phyloP scores from a whole-genome alignment of 257 asterid genomes.

The Cynanchum wilfordii region DNA sequence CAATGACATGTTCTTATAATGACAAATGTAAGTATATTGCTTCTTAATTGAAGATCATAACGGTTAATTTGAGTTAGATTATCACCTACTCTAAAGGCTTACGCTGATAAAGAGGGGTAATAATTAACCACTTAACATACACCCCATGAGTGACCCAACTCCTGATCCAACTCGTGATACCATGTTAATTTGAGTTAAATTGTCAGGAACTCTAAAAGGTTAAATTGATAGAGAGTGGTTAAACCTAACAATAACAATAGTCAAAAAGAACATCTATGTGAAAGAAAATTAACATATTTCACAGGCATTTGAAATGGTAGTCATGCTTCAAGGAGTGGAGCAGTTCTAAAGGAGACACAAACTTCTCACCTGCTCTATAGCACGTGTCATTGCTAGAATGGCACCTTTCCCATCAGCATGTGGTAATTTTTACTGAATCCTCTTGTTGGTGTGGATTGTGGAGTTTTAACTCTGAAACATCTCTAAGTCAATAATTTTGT shows the following conservation, averaged over 20 bases:
- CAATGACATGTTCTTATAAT: neutral
- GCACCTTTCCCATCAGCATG: conserved; percentile 92
- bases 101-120: too few relatives aligned
- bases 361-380: conserved; percentile 64
- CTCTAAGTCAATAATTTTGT: neutral
- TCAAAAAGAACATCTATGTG: neutral
- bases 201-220: too few relatives aligned
- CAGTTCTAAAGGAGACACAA: neutral
- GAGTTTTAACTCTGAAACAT: neutral
- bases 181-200: too few relatives aligned
- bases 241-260: neutral
- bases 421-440: conserved; percentile 29
- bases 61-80: too few relatives aligned
- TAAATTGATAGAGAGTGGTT: too few relatives aligned
- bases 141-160: too few relatives aligned
- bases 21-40: neutral
- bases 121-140: too few relatives aligned
- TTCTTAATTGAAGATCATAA: neutral
- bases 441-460: neutral
- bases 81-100: too few relatives aligned
- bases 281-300: neutral
- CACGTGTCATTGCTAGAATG: conserved; percentile 80
- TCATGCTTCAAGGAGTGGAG: neutral
- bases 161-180: too few relatives aligned
- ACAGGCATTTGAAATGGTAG: neutral